Conservation (phyloP, 345 rosid species). For the Lagerstroemia speciosa region DNA sequence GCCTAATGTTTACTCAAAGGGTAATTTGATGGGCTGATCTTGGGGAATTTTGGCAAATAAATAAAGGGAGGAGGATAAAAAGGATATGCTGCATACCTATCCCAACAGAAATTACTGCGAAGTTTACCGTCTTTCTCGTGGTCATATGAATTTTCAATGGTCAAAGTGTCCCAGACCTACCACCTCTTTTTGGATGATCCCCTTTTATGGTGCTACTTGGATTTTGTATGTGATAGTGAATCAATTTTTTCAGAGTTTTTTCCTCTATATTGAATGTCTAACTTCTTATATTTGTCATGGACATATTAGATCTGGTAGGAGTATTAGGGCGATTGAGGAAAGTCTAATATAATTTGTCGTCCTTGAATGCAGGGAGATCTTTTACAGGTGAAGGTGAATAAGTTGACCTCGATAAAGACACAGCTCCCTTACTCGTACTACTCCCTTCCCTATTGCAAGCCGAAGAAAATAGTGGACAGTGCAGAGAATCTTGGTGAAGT, state of each 20-base stretch:
- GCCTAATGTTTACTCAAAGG: background rate
- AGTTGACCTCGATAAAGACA: slow-evolving; percentile 79
- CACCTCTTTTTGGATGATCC: background rate
- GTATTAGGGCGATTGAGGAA: background rate
- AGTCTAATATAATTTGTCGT: background rate
- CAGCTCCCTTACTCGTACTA: slow-evolving; percentile 88
- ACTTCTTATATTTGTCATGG: background rate
- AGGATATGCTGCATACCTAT: background rate
- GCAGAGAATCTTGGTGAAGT: slow-evolving; percentile 98
- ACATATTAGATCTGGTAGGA: background rate
- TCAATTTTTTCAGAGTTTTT: background rate
- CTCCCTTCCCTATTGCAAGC: slow-evolving; percentile 62
- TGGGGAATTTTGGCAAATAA: background rate
- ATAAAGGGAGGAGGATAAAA: background rate
- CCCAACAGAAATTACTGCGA: background rate
- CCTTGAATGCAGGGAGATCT: slow-evolving; percentile 50
- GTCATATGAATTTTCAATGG: background rate
- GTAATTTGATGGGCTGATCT: background rate
- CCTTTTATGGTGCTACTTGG: background rate
- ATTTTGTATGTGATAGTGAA: background rate
- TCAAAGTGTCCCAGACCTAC: background rate
- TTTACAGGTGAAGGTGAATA: slow-evolving; percentile 81
- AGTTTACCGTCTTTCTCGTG: background rate
- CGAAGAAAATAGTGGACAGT: slow-evolving; percentile 72
- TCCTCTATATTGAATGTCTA: background rate